These are phyloP conservation scores for Physcomitrellopsis africana DNA, from an alignment of 225 moss, liverwort and hornwort genomes.

Conservation along the genomic window DNA sequence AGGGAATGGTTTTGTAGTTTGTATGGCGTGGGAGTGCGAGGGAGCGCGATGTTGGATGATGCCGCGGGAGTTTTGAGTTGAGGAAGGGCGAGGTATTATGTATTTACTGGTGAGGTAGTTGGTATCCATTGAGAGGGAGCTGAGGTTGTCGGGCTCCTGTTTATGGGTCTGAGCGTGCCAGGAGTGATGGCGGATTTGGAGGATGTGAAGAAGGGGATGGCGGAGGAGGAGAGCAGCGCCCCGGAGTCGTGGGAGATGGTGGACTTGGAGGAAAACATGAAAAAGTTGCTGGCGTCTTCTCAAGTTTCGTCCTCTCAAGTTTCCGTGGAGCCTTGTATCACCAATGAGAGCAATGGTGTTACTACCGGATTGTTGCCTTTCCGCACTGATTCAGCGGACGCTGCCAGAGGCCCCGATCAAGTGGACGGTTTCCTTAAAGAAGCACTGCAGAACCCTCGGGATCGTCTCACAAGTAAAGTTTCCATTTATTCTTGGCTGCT, in stretches of 20 bases:
- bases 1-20: not conserved
- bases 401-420: conserved; percentile 60
- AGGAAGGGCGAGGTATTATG: conserved; percentile 15
- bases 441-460: conserved; percentile 93
- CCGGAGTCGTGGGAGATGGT: conserved; percentile 99
- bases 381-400: conserved; percentile 40
- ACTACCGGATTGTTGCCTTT: conserved; percentile 35
- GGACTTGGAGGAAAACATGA: conserved; percentile 90
- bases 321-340: conserved; percentile 37
- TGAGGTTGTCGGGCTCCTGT: conserved; percentile 34
- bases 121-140: conserved; percentile 4
- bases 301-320: conserved; percentile 39
- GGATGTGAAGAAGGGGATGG: conserved; percentile 47
- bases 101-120: conserved; percentile 17
- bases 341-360: conserved; percentile 36
- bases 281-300: conserved; percentile 59
- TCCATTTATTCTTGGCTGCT: not conserved
- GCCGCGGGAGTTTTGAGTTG: not conserved
- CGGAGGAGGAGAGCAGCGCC: conserved; percentile 57
- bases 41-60: not conserved
- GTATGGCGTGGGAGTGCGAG: not conserved
- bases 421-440: conserved; percentile 92
- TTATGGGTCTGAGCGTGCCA: conserved; percentile 76
- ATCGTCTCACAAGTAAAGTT: conserved; percentile 92
- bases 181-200: conserved; percentile 71